These are phyloP conservation scores for Iris pallida DNA, from an alignment of 116 monocot genomes.

Conservation along the genomic window DNA sequence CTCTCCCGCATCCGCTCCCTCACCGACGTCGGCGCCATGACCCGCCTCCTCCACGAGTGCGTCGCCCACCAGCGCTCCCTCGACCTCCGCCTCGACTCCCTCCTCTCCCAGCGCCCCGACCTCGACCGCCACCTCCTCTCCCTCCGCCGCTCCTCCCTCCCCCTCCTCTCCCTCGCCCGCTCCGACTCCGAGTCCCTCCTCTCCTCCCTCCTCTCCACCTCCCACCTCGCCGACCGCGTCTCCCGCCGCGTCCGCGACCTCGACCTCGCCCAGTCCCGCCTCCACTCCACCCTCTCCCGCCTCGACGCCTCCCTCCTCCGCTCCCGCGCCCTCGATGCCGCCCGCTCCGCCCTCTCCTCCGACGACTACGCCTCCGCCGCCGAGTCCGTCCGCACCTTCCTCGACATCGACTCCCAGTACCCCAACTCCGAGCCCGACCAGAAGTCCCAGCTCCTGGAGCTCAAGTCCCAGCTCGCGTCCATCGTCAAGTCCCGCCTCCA, in stretches of 20 bases:
- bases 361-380: conserved; percentile 76
- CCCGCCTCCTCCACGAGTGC: conserved; percentile 93
- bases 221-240: conserved; percentile 62
- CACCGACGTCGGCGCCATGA: conserved; percentile 79
- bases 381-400: conserved; percentile 47
- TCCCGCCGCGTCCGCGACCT: conserved; percentile 72
- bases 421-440: conserved; percentile 40
- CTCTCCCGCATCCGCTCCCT: conserved; percentile 55
- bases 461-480: conserved; percentile 55
- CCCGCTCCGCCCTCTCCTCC: conserved; percentile 38
- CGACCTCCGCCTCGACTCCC: conserved; percentile 64
- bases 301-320: conserved; percentile 62
- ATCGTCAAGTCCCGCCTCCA: conserved; percentile 47
- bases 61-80: conserved; percentile 86
- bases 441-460: conserved; percentile 54
- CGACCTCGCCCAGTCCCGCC: conserved; percentile 77
- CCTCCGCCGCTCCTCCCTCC: conserved; percentile 60
- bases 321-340: conserved; percentile 55
- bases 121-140: conserved; percentile 73
- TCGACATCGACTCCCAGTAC: conserved; percentile 64
- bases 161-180: conserved; percentile 55
- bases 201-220: conserved; percentile 48
- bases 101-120: conserved; percentile 71
- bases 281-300: conserved; percentile 48
- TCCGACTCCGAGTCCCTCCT: conserved; percentile 54